Conservation (phyloP, 2,329 filamentous ascomycete species). For the Graphium sp. region DNA sequence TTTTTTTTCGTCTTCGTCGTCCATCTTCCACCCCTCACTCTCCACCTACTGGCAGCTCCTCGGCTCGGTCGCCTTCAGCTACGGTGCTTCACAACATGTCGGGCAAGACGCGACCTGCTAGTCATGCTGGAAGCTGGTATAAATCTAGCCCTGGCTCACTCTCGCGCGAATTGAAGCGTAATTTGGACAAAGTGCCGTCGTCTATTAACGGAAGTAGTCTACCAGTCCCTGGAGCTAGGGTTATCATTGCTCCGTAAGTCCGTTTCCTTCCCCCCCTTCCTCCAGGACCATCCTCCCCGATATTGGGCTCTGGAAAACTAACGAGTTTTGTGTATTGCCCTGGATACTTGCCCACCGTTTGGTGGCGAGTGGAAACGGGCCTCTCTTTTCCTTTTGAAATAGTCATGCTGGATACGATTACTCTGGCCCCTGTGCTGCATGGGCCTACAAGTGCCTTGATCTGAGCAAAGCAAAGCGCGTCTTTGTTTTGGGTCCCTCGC, state of each 20-base stretch:
- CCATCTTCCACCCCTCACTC: background rate
- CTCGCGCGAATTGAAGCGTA: constrained; percentile 52
- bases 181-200: constrained; percentile 54
- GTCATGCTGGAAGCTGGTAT: constrained; percentile 86
- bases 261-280: constrained; percentile 2
- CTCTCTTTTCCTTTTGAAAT: background rate
- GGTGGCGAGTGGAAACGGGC: too few relatives aligned
- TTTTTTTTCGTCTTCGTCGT: background rate
- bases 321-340: too few relatives aligned
- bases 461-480: constrained; percentile 69
- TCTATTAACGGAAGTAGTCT: constrained; percentile 31
- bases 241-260: constrained; percentile 85
- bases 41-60: background rate
- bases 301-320: constrained; percentile 1
- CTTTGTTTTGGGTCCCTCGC: constrained; percentile 85
- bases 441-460: constrained; percentile 84
- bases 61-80: background rate
- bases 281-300: constrained; percentile 4
- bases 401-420: constrained; percentile 91
- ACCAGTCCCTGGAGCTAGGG: constrained; percentile 57
- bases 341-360: too few relatives aligned
- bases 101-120: constrained; percentile 28
- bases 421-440: constrained; percentile 82
- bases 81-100: constrained; percentile 1
- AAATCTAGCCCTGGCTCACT: constrained; percentile 41